A percentile compares a stretch with the other conserved stretches of the same genome.
Conservation (phyloP, 1,284 basidiomycete species). For the Ganoderma leucocontextum region DNA sequence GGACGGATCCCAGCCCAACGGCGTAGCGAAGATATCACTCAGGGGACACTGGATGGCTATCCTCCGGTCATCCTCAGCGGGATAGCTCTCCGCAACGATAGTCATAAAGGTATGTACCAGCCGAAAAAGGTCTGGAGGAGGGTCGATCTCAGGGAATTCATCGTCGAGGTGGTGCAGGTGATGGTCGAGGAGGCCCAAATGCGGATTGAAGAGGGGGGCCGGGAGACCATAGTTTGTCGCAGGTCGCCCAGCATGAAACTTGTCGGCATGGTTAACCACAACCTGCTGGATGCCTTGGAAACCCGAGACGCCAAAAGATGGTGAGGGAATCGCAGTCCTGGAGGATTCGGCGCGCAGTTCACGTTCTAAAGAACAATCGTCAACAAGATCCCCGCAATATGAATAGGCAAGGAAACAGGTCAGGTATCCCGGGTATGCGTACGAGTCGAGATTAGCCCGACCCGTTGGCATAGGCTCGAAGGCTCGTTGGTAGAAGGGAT, state of each 20-base stretch:
- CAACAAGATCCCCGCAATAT: too few relatives aligned
- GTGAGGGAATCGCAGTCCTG: too few relatives aligned
- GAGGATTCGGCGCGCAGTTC: too few relatives aligned
- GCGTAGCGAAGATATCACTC: background rate
- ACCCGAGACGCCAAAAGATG: too few relatives aligned
- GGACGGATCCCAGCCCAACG: background rate
- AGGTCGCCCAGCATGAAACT: slow-evolving; percentile 7
- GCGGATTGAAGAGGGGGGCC: background rate
- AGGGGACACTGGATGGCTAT: background rate
- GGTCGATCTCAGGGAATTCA: background rate
- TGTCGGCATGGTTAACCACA: background rate
- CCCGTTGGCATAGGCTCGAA: too few relatives aligned
- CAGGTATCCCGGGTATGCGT: too few relatives aligned
- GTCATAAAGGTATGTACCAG: background rate
- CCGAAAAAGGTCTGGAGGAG: background rate
- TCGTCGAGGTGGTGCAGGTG: slow-evolving; percentile 6
- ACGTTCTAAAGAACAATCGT: too few relatives aligned
- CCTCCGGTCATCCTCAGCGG: background rate
- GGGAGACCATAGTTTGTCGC: slow-evolving; percentile 6
- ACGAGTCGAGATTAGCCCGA: too few relatives aligned
- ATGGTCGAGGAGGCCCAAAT: slow-evolving; percentile 3
- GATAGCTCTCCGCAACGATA: background rate
- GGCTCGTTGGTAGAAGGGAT: too few relatives aligned
- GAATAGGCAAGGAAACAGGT: too few relatives aligned
- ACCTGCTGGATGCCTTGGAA: background rate